These are phyloP conservation scores for Pythium grandisporangium DNA, from an alignment of 352 stramenopile species.

Conservation along the genomic window DNA sequence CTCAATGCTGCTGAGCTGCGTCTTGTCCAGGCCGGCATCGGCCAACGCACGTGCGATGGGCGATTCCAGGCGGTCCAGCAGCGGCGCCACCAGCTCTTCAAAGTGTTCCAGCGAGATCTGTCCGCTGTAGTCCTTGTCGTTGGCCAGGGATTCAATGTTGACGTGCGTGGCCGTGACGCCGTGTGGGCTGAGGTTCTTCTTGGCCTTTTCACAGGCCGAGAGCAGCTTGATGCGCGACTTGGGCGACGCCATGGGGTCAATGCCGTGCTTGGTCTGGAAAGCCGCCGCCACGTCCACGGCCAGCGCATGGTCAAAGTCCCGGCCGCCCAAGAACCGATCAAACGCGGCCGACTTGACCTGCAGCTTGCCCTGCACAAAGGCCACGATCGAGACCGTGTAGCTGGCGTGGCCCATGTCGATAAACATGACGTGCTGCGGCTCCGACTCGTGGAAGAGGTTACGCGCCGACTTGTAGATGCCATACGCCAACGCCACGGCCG, in stretches of 20 bases:
- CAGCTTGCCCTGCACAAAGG: slow-evolving; percentile 94
- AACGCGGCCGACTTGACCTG: slow-evolving; percentile 92
- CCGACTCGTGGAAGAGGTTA: slow-evolving; percentile 89
- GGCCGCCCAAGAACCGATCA: slow-evolving; percentile 93
- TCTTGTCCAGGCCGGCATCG: slow-evolving; percentile 86
- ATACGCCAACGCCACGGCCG: slow-evolving; percentile 92
- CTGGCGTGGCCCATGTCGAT: slow-evolving; percentile 96
- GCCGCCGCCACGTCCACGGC: slow-evolving; percentile 90
- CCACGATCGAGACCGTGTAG: slow-evolving; percentile 88
- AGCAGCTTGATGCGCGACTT: slow-evolving; percentile 97
- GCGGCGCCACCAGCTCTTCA: slow-evolving; percentile 87
- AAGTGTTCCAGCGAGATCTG: slow-evolving; percentile 94
- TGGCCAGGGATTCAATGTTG: slow-evolving; percentile 97
- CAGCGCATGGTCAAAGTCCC: slow-evolving; percentile 96
- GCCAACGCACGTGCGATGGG: slow-evolving; percentile 78
- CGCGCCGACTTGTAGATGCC: slow-evolving; percentile 95
- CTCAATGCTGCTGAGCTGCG: slow-evolving; percentile 90
- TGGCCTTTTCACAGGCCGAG: slow-evolving; percentile 96
- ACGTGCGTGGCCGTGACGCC: slow-evolving; percentile 95
- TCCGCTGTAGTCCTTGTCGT: slow-evolving; percentile 96
- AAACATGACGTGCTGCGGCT: slow-evolving; percentile 97
- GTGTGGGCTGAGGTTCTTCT: slow-evolving; percentile 97
- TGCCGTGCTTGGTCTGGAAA: slow-evolving; percentile 96
- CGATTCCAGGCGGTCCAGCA: slow-evolving; percentile 78
- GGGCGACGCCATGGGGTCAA: slow-evolving; percentile 83